Conservation (phyloP, 768 basidiomycete genomes). For the Suillus plorans region DNA sequence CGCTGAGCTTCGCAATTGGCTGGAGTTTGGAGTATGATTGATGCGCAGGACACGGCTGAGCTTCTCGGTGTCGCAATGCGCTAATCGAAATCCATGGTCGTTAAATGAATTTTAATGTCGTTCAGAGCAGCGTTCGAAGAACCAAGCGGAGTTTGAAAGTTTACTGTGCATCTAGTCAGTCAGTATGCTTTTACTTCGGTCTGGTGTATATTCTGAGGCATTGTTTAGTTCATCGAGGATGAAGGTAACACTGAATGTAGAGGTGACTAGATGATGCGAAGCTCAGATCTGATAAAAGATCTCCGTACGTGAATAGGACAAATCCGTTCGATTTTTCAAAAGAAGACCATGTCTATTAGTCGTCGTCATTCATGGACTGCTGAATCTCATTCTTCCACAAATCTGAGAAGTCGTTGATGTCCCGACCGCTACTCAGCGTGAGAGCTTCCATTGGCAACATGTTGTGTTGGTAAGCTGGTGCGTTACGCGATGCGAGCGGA, state of each 20-base stretch:
- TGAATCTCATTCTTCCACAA: slow-evolving; percentile 57
- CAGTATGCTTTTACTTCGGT: neutral
- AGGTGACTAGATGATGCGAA: too few species aligned
- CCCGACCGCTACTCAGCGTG: slow-evolving; percentile 18
- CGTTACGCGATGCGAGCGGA: slow-evolving; percentile 62
- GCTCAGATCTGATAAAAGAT: too few species aligned
- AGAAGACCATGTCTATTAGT: too few species aligned
- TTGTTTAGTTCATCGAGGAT: slow-evolving; percentile 84
- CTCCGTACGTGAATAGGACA: too few species aligned
- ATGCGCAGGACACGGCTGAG: neutral
- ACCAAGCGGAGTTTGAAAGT: too few species aligned
- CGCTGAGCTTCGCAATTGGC: neutral
- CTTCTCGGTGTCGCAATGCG: neutral
- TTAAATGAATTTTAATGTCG: too few species aligned
- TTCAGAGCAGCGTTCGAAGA: neutral
- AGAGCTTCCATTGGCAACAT: slow-evolving; percentile 70
- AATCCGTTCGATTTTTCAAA: too few species aligned
- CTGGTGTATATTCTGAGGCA: neutral
- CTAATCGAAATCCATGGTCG: too few species aligned
- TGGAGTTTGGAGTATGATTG: neutral
- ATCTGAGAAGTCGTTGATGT: slow-evolving; percentile 71
- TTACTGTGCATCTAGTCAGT: slow-evolving; percentile 22
- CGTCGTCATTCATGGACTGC: slow-evolving; percentile 23
- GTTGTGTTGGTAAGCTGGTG: slow-evolving; percentile 79
- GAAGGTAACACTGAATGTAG: slow-evolving; percentile 57